Base-by-base conservation (phyloP, 352 stramenopile genomes). In the Labyrinthula sp. region DNA sequence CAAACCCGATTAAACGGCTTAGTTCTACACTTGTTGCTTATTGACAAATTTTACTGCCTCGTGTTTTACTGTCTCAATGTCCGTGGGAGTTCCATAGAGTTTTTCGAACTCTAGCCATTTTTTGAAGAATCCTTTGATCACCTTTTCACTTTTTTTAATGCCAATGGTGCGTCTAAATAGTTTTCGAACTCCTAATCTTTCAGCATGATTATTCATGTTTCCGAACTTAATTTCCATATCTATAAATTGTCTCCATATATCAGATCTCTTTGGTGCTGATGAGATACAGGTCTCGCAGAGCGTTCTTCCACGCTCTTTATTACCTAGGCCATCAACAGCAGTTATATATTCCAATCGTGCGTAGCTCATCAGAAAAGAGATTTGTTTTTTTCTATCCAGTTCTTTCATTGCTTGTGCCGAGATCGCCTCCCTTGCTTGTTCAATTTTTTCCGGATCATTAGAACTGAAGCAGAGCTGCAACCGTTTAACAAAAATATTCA, bases 111-210 rank as follows among this genome's bases (percentile, higher is more conserved):
- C 52, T 40, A 88, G 40, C 46, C 66, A 83, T 58, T 84, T 85
- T 54, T 88, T 86, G 63, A 88, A 88, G 54, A 82, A 54, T 41
- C 79, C 77, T 63, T 83, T 84, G 69, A 84, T 88, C 71, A 86
- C 86, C 62, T 86, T 86, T 45, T 72, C 61, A 0, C 68, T 77
- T 38, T 85, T 80, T 12, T 82, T 69, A 72, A 82, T 80, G 5
- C 69, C 63, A 18, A 83, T 30, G 10, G 82, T 57, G 3, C 76
- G 72, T 40, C 77, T 69, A 38, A 88, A 82, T 30, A 88, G 62
- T 18, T 63, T 57, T 12, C 74, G 73, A 48, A 79, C 74, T n/a
- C n/a, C n/a, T n/a, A n/a, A n/a, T 10, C 43, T 31, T 6, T 47
- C 40, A 0, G 24, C n/a, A 9, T 9, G 9, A 17, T 40, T 40